phyloP scores from a whole-genome alignment of 345 rosid genomes.

The Euphorbia lathyris region DNA sequence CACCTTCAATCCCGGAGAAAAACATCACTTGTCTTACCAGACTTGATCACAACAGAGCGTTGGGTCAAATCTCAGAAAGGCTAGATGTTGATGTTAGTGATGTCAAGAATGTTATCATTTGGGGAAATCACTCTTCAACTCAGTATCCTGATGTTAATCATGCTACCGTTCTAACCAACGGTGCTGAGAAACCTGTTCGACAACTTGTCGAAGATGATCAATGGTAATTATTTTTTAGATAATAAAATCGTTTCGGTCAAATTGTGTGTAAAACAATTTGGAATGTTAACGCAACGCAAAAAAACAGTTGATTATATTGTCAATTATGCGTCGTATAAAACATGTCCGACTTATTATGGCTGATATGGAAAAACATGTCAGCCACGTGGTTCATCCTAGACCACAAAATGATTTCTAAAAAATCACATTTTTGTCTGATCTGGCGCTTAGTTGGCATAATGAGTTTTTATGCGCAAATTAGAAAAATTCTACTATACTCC shows the following conservation, averaged over 20 bases:
- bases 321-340: too few relatives aligned
- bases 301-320: too few relatives aligned
- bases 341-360: too few relatives aligned
- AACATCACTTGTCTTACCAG: constrained; percentile 80
- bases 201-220: constrained; percentile 50
- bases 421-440: too few relatives aligned
- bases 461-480: too few relatives aligned
- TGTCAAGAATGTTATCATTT: constrained; percentile 67
- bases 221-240: constrained; percentile 34
- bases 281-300: too few relatives aligned
- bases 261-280: too few relatives aligned
- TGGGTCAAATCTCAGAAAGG: constrained; percentile 64
- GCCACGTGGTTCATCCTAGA: too few relatives aligned
- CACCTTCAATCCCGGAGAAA: constrained; percentile 73
- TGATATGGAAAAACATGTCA: too few relatives aligned
- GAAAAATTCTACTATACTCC: too few relatives aligned
- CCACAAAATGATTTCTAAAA: too few relatives aligned
- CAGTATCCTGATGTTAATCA: constrained; percentile 86
- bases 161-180: constrained; percentile 38
- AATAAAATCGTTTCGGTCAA: too few relatives aligned
- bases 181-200: constrained; percentile 43
- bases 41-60: constrained; percentile 83
- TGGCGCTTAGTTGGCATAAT: neutral
- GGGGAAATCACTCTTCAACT: constrained; percentile 95
- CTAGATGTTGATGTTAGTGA: constrained; percentile 49